Conservation (phyloP, 2,329 filamentous ascomycete species). For the Mollisia scopiformis region DNA sequence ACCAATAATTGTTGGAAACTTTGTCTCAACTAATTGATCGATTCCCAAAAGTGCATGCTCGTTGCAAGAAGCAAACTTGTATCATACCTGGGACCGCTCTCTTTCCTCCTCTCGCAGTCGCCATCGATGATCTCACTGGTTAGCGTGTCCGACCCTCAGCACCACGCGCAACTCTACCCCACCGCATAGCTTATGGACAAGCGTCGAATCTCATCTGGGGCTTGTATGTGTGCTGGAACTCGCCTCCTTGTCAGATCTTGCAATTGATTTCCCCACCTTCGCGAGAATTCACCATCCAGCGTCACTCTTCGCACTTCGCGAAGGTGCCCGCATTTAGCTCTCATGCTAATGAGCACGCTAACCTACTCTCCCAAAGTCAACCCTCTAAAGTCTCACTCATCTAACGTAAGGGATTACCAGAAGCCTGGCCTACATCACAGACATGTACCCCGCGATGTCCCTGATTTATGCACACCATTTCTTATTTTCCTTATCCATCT, state of each 20-base stretch:
- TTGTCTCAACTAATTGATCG: no score
- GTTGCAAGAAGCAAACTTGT: background rate
- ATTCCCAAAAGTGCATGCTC: no score
- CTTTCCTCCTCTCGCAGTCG: no score
- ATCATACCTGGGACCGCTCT: background rate
- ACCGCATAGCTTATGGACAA: background rate
- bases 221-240: background rate
- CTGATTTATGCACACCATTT: background rate
- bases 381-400: background rate
- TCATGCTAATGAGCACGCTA: background rate
- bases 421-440: background rate
- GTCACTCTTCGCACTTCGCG: background rate
- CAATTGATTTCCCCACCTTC: background rate
- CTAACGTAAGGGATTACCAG: background rate
- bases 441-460: background rate
- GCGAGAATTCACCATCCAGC: background rate
- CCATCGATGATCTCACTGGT: no score
- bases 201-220: background rate
- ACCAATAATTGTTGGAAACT: no score
- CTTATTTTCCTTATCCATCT: background rate
- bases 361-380: background rate
- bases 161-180: background rate
- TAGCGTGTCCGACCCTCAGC: background rate
- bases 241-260: background rate
- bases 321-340: background rate